phyloP scores from a whole-genome alignment of 192 early-diverging fungal species.

The Borealophlyctis nickersoniae region DNA sequence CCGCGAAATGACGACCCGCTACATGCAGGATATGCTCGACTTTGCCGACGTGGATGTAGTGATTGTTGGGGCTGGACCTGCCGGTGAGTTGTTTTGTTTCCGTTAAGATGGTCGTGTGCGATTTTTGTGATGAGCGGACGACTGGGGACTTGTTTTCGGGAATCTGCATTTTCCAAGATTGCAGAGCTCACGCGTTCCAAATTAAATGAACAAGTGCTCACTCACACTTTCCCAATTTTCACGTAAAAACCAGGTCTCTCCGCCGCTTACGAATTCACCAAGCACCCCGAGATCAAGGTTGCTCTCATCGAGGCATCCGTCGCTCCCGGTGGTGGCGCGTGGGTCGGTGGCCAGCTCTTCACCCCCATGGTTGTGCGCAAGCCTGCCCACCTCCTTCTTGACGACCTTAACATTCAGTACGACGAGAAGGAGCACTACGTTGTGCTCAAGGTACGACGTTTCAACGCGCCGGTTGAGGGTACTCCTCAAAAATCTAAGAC shows the following conservation, averaged over 20 bases:
- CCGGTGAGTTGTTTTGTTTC: slow-evolving; percentile 33
- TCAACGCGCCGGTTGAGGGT: background rate
- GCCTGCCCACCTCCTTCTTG: slow-evolving; percentile 62
- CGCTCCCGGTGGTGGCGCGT: slow-evolving; percentile 69
- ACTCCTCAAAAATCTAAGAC: background rate
- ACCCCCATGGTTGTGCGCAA: slow-evolving; percentile 71
- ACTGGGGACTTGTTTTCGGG: too few species aligned
- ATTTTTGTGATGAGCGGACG: too few species aligned
- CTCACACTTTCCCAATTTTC: too few species aligned
- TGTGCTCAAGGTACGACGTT: slow-evolving; percentile 49
- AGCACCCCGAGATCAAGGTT: slow-evolving; percentile 63
- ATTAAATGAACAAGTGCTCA: too few species aligned
- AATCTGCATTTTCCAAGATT: too few species aligned
- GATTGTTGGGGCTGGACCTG: slow-evolving; percentile 70
- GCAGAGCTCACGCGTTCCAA: too few species aligned
- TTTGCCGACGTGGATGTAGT: slow-evolving; percentile 67
- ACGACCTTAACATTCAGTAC: slow-evolving; percentile 63
- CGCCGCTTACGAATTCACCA: slow-evolving; percentile 65
- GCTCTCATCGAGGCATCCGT: slow-evolving; percentile 70
- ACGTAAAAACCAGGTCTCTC: slow-evolving; percentile 44
- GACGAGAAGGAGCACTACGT: slow-evolving; percentile 73
- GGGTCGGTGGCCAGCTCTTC: slow-evolving; percentile 72
- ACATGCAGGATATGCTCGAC: slow-evolving; percentile 65
- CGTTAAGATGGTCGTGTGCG: too few species aligned
- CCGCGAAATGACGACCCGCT: slow-evolving; percentile 62